A percentile compares a stretch with the other conserved stretches of the same genome.
Conservation (phyloP, 1,284 basidiomycete genomes). For the Fomitiporia mediterranea region DNA sequence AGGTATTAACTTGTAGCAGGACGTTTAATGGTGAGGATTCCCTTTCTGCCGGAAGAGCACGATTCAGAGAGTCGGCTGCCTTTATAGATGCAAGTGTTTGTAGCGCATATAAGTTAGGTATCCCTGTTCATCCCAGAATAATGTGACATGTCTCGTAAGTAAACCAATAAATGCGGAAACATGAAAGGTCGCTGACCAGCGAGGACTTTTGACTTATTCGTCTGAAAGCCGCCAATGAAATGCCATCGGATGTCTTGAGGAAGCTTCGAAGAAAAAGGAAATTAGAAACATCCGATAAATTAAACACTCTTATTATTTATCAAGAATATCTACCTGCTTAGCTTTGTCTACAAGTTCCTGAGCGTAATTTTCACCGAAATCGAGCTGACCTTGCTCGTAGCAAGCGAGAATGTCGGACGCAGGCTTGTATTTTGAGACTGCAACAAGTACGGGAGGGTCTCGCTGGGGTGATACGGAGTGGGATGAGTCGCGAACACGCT, state of each 20-base stretch:
- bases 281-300: no score
- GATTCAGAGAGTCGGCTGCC: constrained; percentile 81
- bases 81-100: constrained; percentile 91
- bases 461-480: constrained; percentile 23
- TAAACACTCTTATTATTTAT: no score
- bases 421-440: constrained; percentile 95
- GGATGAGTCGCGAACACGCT: constrained; percentile 40
- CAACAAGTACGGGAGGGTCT: constrained; percentile 53
- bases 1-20: constrained; percentile 93
- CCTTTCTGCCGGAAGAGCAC: constrained; percentile 56
- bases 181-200: constrained; percentile 48
- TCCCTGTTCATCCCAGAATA: constrained; percentile 42
- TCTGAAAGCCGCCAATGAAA: constrained; percentile 93
- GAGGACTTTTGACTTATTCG: constrained; percentile 91
- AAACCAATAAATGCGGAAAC: background rate
- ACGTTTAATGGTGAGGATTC: constrained; percentile 58
- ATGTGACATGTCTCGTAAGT: no score
- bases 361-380: constrained; percentile 98
- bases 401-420: constrained; percentile 82
- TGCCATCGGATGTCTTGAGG: constrained; percentile 90
- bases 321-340: no score
- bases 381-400: constrained; percentile 74
- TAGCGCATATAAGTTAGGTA: constrained; percentile 85
- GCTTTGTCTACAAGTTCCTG: constrained; percentile 94
- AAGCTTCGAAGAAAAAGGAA: constrained; percentile 43